Base-by-base conservation (phyloP, 305 asterid species). In the Caryopteris hybrid region DNA sequence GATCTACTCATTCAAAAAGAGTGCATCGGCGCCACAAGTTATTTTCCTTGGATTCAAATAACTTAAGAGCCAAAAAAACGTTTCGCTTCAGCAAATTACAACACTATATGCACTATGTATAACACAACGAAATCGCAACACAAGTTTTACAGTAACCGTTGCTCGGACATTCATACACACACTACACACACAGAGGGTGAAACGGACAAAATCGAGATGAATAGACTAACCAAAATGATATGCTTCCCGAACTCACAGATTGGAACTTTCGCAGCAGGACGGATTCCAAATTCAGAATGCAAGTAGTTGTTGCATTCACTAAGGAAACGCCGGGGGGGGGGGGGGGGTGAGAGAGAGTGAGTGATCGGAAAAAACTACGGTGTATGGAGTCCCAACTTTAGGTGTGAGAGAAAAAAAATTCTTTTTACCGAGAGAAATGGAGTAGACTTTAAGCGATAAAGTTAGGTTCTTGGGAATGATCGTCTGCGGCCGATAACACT, bases 381-480 rank as follows among this genome's bases (percentile, higher is more conserved):
- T n/a, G 6, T 7, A 13, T 27, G 47, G 57, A 70, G 69, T 34
- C 42, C 22, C 43, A 66, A 39, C 54, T 60, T 54, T 14, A 17
- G 10, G 4, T 20, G 51, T 38, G 27, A 21, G 59, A 57, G 73
- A 50, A 34, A 13, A 63, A 47, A 61, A 13, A 7, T 9, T 21
- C 5, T 59, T 69, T 73, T 78, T 71, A 78, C 76, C 42, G 64
- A 11, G 74, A 62, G 78, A 65, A 74, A 50, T 71, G 70, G 71
- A 60, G 86, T 81, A 75, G 68, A 75, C 75, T 57, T 75, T 71
- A 84, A 81, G 86, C 75, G 70, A 80, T 58, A 59, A 70, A 61
- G 58, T 76, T 51, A 75, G 51, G 72, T 60, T 38, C 23, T 17
- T 52, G 66, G 63, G 66, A 9, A 31, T 63, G 34, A 43, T 79